A percentile compares a stretch with the other conserved stretches of the same genome.
Evolutionary conservation across 176 grass and related monocot genomes (phyloP).

Genomic region (Musa acuminata): DNA sequence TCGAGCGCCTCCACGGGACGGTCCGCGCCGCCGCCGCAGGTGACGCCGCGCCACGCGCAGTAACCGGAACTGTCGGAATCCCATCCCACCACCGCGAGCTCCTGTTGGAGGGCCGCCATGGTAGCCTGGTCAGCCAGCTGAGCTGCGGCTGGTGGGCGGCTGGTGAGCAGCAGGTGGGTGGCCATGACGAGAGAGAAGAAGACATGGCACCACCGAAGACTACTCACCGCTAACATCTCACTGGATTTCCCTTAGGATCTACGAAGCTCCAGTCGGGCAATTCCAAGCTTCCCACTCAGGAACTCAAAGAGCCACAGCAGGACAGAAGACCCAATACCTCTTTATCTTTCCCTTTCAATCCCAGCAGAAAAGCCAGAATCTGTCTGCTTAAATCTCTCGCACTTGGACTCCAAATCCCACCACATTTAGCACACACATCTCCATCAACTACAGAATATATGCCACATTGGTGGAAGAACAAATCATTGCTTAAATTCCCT

Average conservation of each 20-base stretch:
- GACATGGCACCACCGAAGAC: not conserved
- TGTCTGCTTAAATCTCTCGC: not conserved
- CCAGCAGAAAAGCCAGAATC: not conserved
- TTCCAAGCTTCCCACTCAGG: not conserved
- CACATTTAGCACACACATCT: not conserved
- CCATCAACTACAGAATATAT: not conserved
- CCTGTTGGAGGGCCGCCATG: constrained; percentile 63
- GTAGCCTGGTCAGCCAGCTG: constrained; percentile 22
- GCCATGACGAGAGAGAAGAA: not conserved
- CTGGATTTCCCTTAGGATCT: not conserved
- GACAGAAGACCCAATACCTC: not conserved
- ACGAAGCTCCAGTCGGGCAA: not conserved
- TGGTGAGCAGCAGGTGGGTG: not conserved
- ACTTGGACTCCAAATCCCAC: not conserved
- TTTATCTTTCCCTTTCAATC: not conserved
- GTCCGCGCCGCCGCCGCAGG: constrained; percentile 27
- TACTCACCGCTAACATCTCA: not conserved
- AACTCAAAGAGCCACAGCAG: not conserved
- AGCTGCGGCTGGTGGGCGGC: not conserved
- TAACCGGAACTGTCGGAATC: constrained; percentile 20
- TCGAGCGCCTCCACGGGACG: constrained; percentile 49
- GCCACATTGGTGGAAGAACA: not conserved
- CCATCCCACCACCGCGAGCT: constrained; percentile 48
- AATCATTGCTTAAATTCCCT: not conserved
- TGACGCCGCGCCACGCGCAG: constrained; percentile 76